Evolutionary conservation across 331 rosid genomes (phyloP), one percentile per base, ranked within the genome.

Genomic region (Phaseolus coccineus): DNA sequence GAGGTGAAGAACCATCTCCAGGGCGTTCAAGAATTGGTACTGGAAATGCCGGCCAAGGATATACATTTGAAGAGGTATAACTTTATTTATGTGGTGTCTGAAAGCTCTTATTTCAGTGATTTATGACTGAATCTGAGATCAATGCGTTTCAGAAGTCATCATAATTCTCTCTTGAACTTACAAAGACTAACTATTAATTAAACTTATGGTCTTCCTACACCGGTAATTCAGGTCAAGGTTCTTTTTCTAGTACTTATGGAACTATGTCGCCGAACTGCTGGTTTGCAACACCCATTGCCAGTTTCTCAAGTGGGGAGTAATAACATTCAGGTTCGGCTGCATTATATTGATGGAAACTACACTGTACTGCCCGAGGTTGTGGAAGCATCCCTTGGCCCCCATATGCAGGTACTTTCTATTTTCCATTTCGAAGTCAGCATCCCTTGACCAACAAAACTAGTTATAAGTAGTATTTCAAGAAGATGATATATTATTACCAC

Each of bases 11-110:
- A 75, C 97, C 86, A 76, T 53, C 86, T 56, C 86, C 85, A 63
- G 94, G 86, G 71, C 87, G 94, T 82, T 84, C 89, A 55, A 87
- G 98, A 86, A 27, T 89, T 11, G 98, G 98, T 71, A 78, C 86
- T 84, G 98, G 98, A 81, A 94, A 94, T 87, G 97, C 97, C 71
- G 98, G 97, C 70, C 98, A 89, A 87, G 97, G 98, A 85, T 94
- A 93, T 81, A 92, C 91, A 37, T 90, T 84, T 82, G 99, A 95
- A 64, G 99, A 95, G 96, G 99, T 93, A 86, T 59, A 53, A 42
- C 22, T 52, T 48, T 76, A 31, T 37, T 6, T 46, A 15, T 57
- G 35, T 46, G 15, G 71, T 47, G 22, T 73, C 77, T 27, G 39
- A 42, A 76, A 55, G 52, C 76, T 82, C 74, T 27, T 27, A 31